Percentiles rank a stretch among this genome's conserved stretches.
Evolutionary conservation across 176 grass and related monocot species (phyloP).

Genomic region (Areca catechu): DNA sequence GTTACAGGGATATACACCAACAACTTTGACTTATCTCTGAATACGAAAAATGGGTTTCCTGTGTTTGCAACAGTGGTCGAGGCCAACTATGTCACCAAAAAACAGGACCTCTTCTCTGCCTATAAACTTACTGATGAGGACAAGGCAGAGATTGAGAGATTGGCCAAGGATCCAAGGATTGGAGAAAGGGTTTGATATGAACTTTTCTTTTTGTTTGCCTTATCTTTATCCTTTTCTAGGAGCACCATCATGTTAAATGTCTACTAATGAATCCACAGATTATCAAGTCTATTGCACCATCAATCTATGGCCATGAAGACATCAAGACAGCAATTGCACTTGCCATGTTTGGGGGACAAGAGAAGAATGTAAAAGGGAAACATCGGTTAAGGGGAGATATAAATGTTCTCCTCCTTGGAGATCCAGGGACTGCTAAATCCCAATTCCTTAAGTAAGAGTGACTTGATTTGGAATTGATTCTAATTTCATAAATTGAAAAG

Average conservation of each 20-base stretch:
- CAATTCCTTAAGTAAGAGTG: constrained; percentile 94
- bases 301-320: constrained; percentile 97
- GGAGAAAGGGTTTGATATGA: constrained; percentile 76
- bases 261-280: constrained; percentile 34
- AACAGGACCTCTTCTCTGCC: constrained; percentile 93
- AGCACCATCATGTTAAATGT: constrained; percentile 5
- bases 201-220: constrained; percentile 14
- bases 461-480: not conserved
- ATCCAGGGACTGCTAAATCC: constrained; percentile 98
- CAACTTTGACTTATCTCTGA: constrained; percentile 95
- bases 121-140: constrained; percentile 98
- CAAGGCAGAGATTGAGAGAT: constrained; percentile 91
- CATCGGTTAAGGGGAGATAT: constrained; percentile 94
- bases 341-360: constrained; percentile 97
- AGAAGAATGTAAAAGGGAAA: constrained; percentile 88
- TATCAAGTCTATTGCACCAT: constrained; percentile 95
- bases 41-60: constrained; percentile 99
- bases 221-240: constrained; percentile 10
- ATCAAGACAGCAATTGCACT: constrained; percentile 93
- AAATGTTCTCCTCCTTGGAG: constrained; percentile 89
- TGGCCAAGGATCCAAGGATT: constrained; percentile 90
- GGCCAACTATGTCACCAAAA: constrained; percentile 91
- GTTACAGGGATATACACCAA: constrained; percentile 98
- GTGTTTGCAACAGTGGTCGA: constrained; percentile 96
- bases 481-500: not conserved